Percentiles rank a stretch among this genome's conserved stretches.
Conservation (phyloP, 306 rosid genomes). For the Hippophae rhamnoides region DNA sequence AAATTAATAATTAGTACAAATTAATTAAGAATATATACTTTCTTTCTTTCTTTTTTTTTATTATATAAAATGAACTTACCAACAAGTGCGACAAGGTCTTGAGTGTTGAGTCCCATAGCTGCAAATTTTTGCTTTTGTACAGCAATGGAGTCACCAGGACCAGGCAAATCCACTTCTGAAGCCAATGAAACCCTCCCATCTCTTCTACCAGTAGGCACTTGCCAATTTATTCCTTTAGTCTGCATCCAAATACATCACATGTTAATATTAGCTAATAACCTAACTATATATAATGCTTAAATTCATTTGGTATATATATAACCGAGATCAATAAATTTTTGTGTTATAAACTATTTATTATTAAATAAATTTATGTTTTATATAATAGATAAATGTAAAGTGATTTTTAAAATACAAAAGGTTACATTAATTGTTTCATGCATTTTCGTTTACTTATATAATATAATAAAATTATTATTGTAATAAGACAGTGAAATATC, state of each 20-base stretch:
- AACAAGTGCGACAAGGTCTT: conserved; percentile 50
- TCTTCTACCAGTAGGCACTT: conserved; percentile 51
- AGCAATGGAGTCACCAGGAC: conserved; percentile 27
- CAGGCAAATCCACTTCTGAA: conserved; percentile 30
- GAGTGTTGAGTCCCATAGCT: conserved; percentile 40
- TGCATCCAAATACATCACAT: conserved; percentile 2
- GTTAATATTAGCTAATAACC: too few relatives aligned
- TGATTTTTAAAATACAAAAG: too few relatives aligned
- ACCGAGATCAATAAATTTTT: too few relatives aligned
- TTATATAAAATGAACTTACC: conserved; percentile 24
- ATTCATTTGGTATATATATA: too few relatives aligned
- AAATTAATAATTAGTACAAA: background rate
- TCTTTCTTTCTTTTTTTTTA: background rate
- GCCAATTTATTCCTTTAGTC: conserved; percentile 36
- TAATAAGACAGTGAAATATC: too few relatives aligned
- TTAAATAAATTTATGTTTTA: too few relatives aligned
- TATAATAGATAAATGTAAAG: too few relatives aligned
- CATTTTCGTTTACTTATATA: too few relatives aligned
- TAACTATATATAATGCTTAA: background rate
- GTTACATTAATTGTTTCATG: too few relatives aligned
- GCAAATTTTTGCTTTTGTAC: conserved; percentile 29
- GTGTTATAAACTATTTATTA: too few relatives aligned
- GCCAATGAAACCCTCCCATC: conserved; percentile 51
- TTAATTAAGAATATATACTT: background rate
- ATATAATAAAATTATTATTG: too few relatives aligned